Evolutionary conservation across 176 grass and related monocot genomes (phyloP), one percentile per base, ranked within the genome.

Genomic region (Oryza longistaminata): DNA sequence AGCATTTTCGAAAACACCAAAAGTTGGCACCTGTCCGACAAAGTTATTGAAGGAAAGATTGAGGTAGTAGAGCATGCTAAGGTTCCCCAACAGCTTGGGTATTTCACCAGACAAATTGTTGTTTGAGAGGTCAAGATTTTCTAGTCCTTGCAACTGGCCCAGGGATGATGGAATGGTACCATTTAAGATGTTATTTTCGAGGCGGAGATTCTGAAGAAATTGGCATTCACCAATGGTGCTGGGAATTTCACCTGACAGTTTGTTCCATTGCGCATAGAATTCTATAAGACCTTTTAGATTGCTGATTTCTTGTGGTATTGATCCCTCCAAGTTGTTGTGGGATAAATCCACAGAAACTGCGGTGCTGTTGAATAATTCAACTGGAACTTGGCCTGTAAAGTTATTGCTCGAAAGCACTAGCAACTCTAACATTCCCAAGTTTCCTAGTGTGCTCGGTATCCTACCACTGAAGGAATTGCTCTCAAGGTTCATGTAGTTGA

Each of bases 371-470:
- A 92, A 69, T 62, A 89, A 14, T 64, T 75, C 60, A 6, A 5
- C 62, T 2, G 82, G 86, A 42, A 87, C 60, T 17, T 68, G 53
- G 35, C 90, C 82, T 16, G 35, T 82, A 22, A 92, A 45, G 31
- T 73, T 64, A 44, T 92, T 88, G 1, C 0, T 26, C 3, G 86
- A 78, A 64, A 91, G 34, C 3, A 37, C 16, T 11, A 88, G 68
- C 16, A 2, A 12, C 3, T 29, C 9, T 22, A 92, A 27, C 9
- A 11, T 24, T 65, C 40, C 69, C 3, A 81, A 44, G 16, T 84
- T 89, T n/a, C 84, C 83, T 1, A 92, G 17, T 8, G 58, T 84
- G 26, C 0, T 33, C 11, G 90, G 90, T 66, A 92, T 88, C 2
- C 16, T 81, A n/a, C 46, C 22, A 2, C 68, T 76, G 0, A 92